Percentiles rank a stretch among this genome's conserved stretches.
Evolutionary conservation across 208 protist genomes (phyloP).

Genomic region (Crithidia brevicula): DNA sequence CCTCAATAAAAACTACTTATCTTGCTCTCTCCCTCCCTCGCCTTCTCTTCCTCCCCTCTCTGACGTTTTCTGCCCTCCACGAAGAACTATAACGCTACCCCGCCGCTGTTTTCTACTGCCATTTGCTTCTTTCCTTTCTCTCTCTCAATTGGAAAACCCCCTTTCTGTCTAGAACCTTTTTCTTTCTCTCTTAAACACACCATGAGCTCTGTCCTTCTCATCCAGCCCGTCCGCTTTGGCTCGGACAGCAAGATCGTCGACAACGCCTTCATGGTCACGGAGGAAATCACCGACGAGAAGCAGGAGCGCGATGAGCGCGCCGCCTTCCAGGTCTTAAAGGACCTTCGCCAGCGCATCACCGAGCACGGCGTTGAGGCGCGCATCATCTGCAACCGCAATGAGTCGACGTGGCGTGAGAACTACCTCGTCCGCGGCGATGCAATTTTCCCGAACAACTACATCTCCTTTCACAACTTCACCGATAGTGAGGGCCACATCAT

Average conservation of each 20-base stretch:
- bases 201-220: conserved; percentile 58
- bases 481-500: conserved; percentile 53
- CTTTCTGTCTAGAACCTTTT: not conserved
- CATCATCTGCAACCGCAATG: conserved; percentile 39
- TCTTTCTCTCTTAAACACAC: conserved; percentile 1
- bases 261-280: conserved; percentile 43
- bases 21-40: not conserved
- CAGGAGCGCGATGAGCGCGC: conserved; percentile 31
- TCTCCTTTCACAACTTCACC: conserved; percentile 85
- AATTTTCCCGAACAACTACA: conserved; percentile 71
- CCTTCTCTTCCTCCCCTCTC: not conserved
- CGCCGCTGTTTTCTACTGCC: not conserved
- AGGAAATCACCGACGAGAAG: conserved; percentile 36
- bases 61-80: not conserved
- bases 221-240: conserved; percentile 48
- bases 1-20: no score
- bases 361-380: conserved; percentile 32
- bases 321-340: conserved; percentile 37
- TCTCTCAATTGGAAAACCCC: not conserved
- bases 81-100: not conserved
- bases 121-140: not conserved
- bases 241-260: conserved; percentile 45
- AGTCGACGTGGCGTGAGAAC: conserved; percentile 24
- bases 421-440: conserved; percentile 60
- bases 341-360: conserved; percentile 33